Base-by-base conservation (phyloP, 805 yeast species). In the Candida saitoana region DNA sequence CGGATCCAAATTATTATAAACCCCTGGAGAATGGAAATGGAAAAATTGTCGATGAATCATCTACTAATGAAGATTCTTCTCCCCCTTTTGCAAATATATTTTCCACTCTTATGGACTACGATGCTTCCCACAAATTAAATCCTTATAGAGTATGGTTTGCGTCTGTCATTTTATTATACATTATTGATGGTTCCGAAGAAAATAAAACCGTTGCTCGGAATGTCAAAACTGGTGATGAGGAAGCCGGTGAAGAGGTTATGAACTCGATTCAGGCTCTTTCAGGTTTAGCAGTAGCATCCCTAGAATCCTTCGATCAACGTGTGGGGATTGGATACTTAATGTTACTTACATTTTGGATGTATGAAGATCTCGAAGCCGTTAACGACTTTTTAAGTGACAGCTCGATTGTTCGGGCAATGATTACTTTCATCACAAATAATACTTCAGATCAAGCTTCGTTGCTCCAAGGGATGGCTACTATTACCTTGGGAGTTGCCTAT, bases 121-220 rank as follows among this genome's bases (percentile, higher is more conserved):
- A 90, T 49, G 77, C 68, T 2, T 70, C 65, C 12, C 43, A 57
- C 34, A 77, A 81, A 41, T 62, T 90, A 25, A 91, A 93, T 50
- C 97, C 99, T 0, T 93, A 89, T 57, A 79, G 81, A 52, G 63
- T 80, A 1, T 93, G 96, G 93, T 90, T 91, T 62, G 79, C 96
- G 0, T 68, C 85, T 2, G 74, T 80, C 3, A 66, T 87, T 3
- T 57, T 91, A 17, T 68, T 84, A 34, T 77, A 76, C 41, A 57
- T 89, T 2, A 74, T 89, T 46, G 16, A 18, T 18, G 77, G 76
- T 41, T 83, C 76, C 30, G 70, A 70, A 4, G 78, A 73, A 15
- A 65, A 77, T 14, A 76, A 77, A 47, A 66, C 67, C 5, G 45
- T 71, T 11, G 74, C 84, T 0, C 60, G 77, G 36, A 54, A 58